Evolutionary conservation across 495 filamentous ascomycete genomes (phyloP), one percentile per base, ranked within the genome.

Genomic region (Bacidia rubella): DNA sequence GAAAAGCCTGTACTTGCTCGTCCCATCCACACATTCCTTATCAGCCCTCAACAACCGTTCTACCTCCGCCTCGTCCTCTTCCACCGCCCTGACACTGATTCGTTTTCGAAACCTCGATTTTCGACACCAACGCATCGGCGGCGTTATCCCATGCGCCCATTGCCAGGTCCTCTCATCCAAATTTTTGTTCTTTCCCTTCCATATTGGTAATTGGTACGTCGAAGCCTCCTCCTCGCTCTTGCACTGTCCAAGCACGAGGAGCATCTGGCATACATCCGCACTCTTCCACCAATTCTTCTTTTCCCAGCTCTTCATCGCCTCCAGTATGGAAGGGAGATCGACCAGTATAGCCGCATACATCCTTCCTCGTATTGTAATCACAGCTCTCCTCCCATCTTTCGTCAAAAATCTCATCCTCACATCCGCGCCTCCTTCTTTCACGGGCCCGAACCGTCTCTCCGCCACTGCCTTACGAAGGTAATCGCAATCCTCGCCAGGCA

Each of bases 221-320:
- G 83, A 47, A 0, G 85, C 87, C 59, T 93, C 86, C 9, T 80
- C 72, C 54, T 97, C 90, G 47, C 66, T 80, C 11, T 72, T 60
- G 22, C 94, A 79, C 27, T 62, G 70, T 2, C 85, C 84, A 52
- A 90, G 74, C 0, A 96, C 84, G 26, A 93, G 68, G 2, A 97
- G 73, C 86, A 99, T 95, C 71, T 99, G 93, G 54, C 83, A 92
- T 7, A 99, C 80, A 67, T 99, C 93, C 2, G 86, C 86, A 2
- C 82, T 84, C 68, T 99, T 99, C 71, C 88, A 89, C 78, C 89
- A 92, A 1, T 22, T 40, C 54, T 83, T 86, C 63, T 82, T 83
- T 60, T 97, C 92, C 83, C 92, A 95, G 49, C 83, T 90, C 69
- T 99, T 99, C 82, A 93, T 93, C 9, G 82, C 84, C 66, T 99